Conservation (phyloP, 2,329 filamentous ascomycete genomes). For the Colletotrichum falcatum region DNA sequence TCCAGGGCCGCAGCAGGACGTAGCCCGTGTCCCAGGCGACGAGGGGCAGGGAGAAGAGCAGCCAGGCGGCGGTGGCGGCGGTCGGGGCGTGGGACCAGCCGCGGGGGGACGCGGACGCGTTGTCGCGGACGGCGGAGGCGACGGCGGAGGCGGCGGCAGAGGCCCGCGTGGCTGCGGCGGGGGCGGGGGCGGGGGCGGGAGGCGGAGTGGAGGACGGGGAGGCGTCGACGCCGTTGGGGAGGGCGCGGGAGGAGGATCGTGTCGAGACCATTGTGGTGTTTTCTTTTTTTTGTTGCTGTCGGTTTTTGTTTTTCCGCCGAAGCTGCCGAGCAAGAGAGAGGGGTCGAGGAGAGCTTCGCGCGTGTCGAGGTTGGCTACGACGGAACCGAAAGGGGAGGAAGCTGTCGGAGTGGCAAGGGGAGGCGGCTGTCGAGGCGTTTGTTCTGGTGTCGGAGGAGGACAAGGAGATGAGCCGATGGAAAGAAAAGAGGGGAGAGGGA, state of each 20-base stretch:
- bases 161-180: conserved; percentile 23
- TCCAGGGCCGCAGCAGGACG: conserved; percentile 82
- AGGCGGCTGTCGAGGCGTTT: not conserved
- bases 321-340: not conserved
- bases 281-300: not conserved
- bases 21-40: conserved; percentile 87
- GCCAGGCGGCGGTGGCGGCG: conserved; percentile 71
- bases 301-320: too few relatives aligned
- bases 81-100: conserved; percentile 58
- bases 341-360: not conserved
- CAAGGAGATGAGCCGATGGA: not conserved
- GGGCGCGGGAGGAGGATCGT: conserved; percentile 50
- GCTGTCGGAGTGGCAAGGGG: not conserved
- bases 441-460: not conserved
- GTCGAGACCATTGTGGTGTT: conserved; percentile 52
- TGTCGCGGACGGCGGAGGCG: conserved; percentile 20
- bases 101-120: conserved; percentile 11
- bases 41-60: conserved; percentile 79
- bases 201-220: conserved; percentile 40
- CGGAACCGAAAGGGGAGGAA: too few relatives aligned
- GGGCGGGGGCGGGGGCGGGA: conserved; percentile 2
- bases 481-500: not conserved
- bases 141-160: conserved; percentile 25
- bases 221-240: conserved; percentile 43
- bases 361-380: too few relatives aligned